Percentiles rank a stretch among this genome's conserved stretches.
phyloP scores from a whole-genome alignment of 805 yeast species.

The Candida taoyuanica region DNA sequence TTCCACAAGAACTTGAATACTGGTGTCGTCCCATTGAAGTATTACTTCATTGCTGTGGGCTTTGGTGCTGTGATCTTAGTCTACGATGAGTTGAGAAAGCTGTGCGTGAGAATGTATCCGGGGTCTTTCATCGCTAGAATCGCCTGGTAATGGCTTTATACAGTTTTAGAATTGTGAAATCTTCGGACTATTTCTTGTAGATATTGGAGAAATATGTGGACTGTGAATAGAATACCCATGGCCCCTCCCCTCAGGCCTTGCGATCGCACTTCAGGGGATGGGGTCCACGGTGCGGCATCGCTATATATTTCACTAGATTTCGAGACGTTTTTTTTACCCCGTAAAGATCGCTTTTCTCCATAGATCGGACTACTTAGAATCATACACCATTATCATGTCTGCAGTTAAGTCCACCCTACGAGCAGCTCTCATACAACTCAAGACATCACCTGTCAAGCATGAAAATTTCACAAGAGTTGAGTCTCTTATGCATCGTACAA shows the following conservation, averaged over 20 bases:
- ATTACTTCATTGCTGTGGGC: constrained; percentile 42
- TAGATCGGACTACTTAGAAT: too few species aligned
- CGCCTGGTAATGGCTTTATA: constrained; percentile 39
- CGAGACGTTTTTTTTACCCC: too few species aligned
- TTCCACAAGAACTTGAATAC: constrained; percentile 34
- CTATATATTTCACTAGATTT: too few species aligned
- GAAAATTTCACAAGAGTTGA: constrained; percentile 67
- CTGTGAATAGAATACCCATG: too few species aligned
- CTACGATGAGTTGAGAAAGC: constrained; percentile 41
- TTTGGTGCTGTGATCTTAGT: constrained; percentile 37
- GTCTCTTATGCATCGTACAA: constrained; percentile 55
- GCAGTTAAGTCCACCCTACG: constrained; percentile 1
- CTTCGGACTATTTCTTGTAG: too few species aligned
- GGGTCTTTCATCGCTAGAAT: constrained; percentile 33
- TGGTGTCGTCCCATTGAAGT: constrained; percentile 39
- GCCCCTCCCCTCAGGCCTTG: too few species aligned
- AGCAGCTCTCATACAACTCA: constrained; percentile 78
- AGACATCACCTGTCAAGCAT: constrained; percentile 62
- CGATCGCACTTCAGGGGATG: too few species aligned
- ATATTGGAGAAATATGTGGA: too few species aligned
- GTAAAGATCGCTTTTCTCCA: too few species aligned
- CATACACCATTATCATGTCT: too few species aligned
- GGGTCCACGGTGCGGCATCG: too few species aligned
- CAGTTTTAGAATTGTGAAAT: too few species aligned
- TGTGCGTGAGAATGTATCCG: constrained; percentile 34